phyloP scores from a whole-genome alignment of 2,329 filamentous ascomycete genomes.

The Alternaria incomplexa region DNA sequence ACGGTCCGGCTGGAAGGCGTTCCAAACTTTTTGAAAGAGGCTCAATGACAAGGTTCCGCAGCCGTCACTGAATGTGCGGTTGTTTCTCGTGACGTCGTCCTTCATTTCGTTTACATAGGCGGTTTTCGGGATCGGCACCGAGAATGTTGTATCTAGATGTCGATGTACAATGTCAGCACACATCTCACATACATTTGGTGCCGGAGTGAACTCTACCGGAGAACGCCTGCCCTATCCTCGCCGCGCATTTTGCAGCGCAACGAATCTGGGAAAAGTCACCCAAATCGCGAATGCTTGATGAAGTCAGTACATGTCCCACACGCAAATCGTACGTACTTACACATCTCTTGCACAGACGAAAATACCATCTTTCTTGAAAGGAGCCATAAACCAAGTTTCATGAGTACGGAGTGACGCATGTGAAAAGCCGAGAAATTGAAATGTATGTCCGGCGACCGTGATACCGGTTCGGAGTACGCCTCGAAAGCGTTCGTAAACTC shows the following conservation, averaged over 20 bases:
- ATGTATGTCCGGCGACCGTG: conserved; percentile 33
- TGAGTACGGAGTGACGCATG: conserved; percentile 40
- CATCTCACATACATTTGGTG: neutral
- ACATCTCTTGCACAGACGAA: conserved; percentile 66
- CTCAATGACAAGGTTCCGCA: conserved; percentile 73
- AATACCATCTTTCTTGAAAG: conserved; percentile 26
- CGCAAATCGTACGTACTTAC: neutral
- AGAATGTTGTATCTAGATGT: conserved; percentile 70
- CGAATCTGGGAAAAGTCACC: conserved; percentile 55
- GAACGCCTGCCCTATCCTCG: conserved; percentile 71
- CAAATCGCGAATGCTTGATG: conserved; percentile 25
- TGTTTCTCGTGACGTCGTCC: conserved; percentile 61
- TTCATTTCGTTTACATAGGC: conserved; percentile 52
- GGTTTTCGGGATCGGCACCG: conserved; percentile 62
- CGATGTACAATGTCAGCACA: neutral
- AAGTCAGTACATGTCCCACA: neutral
- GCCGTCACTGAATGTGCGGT: conserved; percentile 76
- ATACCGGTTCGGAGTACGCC: conserved; percentile 65
- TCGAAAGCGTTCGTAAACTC: conserved; percentile 60
- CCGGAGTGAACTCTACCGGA: conserved; percentile 49
- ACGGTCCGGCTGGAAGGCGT: conserved; percentile 55
- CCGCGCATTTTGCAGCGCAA: conserved; percentile 64
- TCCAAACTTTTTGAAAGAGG: conserved; percentile 67
- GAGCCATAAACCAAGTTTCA: conserved; percentile 43
- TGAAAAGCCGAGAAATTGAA: conserved; percentile 43